phyloP scores from a whole-genome alignment of 2,329 filamentous ascomycete genomes.

The Trichoderma atrobrunneum region DNA sequence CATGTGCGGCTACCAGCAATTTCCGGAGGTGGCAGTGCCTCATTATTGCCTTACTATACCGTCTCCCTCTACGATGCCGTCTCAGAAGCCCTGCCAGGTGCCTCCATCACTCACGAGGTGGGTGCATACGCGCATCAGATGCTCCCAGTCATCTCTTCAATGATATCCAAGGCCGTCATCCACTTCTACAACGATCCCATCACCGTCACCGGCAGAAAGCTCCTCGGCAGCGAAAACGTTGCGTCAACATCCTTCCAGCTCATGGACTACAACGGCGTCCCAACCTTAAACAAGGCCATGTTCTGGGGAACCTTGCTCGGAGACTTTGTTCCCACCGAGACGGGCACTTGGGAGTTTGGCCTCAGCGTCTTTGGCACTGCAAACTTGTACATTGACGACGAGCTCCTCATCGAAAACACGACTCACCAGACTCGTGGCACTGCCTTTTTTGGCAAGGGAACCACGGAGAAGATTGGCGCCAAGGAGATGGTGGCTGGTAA shows the following conservation, averaged over 20 bases:
- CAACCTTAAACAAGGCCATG: neutral
- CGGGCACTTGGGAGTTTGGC: conserved; percentile 6
- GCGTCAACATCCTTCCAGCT: neutral
- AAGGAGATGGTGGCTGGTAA: neutral
- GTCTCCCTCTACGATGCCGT: neutral
- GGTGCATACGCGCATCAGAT: conserved; percentile 3
- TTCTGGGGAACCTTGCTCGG: neutral
- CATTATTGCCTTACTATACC: neutral
- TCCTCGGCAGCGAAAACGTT: neutral
- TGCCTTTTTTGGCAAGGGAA: conserved; percentile 6
- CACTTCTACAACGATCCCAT: conserved; percentile 6
- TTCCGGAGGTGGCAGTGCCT: neutral
- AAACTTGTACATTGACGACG: neutral
- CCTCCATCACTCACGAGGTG: conserved; percentile 4
- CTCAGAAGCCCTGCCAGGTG: neutral
- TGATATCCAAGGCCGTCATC: neutral
- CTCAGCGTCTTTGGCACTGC: conserved; percentile 1
- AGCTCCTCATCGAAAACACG: neutral
- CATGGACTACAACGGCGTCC: conserved; percentile 4
- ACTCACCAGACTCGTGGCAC: neutral
- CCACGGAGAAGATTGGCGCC: neutral
- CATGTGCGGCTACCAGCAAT: neutral
- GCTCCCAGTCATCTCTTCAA: neutral
- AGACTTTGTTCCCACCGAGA: neutral
- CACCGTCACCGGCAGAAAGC: neutral